These are phyloP conservation scores for Claviceps maximensis DNA, from an alignment of 2,329 filamentous ascomycete species.

Conservation along the genomic window DNA sequence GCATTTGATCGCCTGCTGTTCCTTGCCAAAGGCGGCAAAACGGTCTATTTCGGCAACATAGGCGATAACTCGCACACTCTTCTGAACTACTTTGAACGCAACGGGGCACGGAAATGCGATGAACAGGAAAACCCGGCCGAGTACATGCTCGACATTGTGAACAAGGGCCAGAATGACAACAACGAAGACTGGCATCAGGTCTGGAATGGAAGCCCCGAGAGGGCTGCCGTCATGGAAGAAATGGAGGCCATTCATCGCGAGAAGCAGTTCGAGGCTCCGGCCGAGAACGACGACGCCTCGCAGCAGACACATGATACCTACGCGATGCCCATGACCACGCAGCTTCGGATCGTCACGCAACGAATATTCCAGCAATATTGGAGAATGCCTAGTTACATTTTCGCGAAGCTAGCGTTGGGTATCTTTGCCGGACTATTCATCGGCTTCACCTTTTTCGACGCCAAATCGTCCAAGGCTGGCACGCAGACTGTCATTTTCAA, in stretches of 20 bases:
- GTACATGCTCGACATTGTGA: slow-evolving; percentile 52
- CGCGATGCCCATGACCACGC: slow-evolving; percentile 56
- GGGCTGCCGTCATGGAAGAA: slow-evolving; percentile 40
- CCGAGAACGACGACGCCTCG: slow-evolving; percentile 11
- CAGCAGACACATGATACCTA: slow-evolving; percentile 46
- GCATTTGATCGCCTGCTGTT: slow-evolving; percentile 50
- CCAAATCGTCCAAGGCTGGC: slow-evolving; percentile 46
- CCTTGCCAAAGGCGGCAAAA: slow-evolving; percentile 50
- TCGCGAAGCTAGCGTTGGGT: slow-evolving; percentile 54
- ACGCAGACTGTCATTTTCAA: slow-evolving; percentile 63
- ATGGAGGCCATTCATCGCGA: slow-evolving; percentile 49
- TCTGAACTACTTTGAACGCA: slow-evolving; percentile 49
- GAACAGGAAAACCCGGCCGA: slow-evolving; percentile 60
- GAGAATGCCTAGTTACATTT: slow-evolving; percentile 66
- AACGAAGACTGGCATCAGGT: slow-evolving; percentile 52
- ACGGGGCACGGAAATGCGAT: slow-evolving; percentile 47
- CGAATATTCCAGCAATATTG: slow-evolving; percentile 76
- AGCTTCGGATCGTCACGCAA: slow-evolving; percentile 50
- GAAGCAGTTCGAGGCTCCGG: slow-evolving; percentile 13
- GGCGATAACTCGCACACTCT: slow-evolving; percentile 44
- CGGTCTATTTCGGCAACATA: slow-evolving; percentile 57
- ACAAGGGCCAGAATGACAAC: slow-evolving; percentile 23
- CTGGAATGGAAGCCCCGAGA: slow-evolving; percentile 45
- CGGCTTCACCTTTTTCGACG: slow-evolving; percentile 56
- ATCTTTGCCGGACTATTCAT: slow-evolving; percentile 54